Base-by-base conservation (phyloP, 2,329 filamentous ascomycete species). In the Neocatenulostroma microsporum region DNA sequence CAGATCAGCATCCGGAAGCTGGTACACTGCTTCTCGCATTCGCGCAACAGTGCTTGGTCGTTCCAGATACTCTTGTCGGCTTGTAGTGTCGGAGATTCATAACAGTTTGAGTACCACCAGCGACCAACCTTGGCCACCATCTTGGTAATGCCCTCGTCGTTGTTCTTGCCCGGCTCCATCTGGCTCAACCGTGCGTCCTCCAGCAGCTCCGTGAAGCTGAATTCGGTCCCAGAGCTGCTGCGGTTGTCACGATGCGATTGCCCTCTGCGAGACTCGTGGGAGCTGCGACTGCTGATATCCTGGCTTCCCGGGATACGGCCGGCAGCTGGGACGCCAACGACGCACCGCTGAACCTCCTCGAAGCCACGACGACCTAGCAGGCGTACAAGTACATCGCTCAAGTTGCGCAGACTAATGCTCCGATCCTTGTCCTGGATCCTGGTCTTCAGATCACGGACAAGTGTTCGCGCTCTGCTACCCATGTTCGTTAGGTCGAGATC, bases 21-120 rank as follows among this genome's bases (percentile, higher is more conserved):
- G 1, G 88, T 93, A 11, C 83, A 80, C 57, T 83, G 80, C 58
- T 82, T 80, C 62, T 93, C 84, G 54, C 88, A 95, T 63, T 98
- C 91, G 12, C 76, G 68, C 30, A 96, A 67, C 19, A 96, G 64
- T 8, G 72, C 72, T 37, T 72, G 75, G 55, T 95, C 83, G 30
- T 71, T 73, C 82, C 88, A 96, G 48, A 96, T 84, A 57, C 82
- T 81, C 41, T 62, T 75, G 30, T 67, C 65, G 31, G 67, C 63
- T 33, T 56, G 50, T 7, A 57, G 55, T 3, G 69, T 50, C 21
- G 66, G 58, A 41, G 70, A 62, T 62, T 95, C 89, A 58, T 95
- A 96, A 67, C 89, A 95, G 35, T 83, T 78, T 8, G 78, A 84
- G 62, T 94, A 96, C 91, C 91, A 98, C 86, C 89, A 96, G 28